Conservation (phyloP, 768 basidiomycete species). For the Podaxis carcinomalis region DNA sequence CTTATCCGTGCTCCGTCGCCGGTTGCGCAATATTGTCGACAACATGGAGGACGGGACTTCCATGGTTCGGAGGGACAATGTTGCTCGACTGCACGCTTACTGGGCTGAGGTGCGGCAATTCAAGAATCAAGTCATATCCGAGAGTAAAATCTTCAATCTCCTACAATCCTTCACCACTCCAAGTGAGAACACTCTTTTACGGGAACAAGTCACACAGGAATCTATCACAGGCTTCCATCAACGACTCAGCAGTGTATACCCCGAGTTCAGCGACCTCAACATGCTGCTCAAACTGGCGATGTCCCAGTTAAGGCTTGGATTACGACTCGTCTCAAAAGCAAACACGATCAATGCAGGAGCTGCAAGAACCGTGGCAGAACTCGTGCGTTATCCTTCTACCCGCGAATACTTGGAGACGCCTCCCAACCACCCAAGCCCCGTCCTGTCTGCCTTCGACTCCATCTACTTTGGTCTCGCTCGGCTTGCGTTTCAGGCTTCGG, state of each 20-base stretch:
- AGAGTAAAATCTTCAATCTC: constrained; percentile 25
- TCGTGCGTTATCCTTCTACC: constrained; percentile 54
- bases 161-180: constrained; percentile 12
- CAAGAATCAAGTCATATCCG: constrained; percentile 47
- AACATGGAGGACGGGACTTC: constrained; percentile 22
- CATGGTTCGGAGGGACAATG: constrained; percentile 33
- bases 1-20: constrained; percentile 41
- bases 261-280: constrained; percentile 68
- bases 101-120: constrained; percentile 82
- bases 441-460: constrained; percentile 32
- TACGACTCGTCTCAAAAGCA: constrained; percentile 38
- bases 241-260: constrained; percentile 64
- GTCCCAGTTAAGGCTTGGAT: constrained; percentile 64
- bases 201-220: constrained; percentile 73
- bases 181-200: constrained; percentile 28
- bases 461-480: constrained; percentile 48
- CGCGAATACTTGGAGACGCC: not conserved
- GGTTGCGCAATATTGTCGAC: constrained; percentile 25
- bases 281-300: constrained; percentile 64
- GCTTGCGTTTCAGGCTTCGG: constrained; percentile 36
- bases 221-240: constrained; percentile 75
- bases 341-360: constrained; percentile 16
- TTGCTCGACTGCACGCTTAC: constrained; percentile 53
- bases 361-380: constrained; percentile 22
- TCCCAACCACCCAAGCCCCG: constrained; percentile 18